phyloP scores from a whole-genome alignment of 2,329 filamentous ascomycete species.

The Torrubiellomyces zombiae region DNA sequence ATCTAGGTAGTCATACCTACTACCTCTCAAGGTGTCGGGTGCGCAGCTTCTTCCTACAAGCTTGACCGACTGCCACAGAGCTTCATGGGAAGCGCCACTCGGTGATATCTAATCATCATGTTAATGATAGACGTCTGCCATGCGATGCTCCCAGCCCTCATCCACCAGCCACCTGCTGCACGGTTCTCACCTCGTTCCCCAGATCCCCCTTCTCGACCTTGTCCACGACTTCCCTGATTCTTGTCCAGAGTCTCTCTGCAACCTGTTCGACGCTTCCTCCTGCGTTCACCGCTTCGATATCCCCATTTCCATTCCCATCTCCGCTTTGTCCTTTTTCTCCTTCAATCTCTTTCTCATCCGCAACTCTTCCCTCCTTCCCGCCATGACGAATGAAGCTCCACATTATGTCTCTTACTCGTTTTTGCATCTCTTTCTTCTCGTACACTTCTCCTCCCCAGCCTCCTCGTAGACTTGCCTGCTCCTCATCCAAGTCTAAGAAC shows the following conservation, averaged over 20 bases:
- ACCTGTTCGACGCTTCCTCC: slow-evolving; percentile 38
- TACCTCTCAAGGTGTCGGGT: too few species aligned
- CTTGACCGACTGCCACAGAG: too few species aligned
- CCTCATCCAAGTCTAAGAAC: slow-evolving; percentile 68
- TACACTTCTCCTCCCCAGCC: slow-evolving; percentile 84
- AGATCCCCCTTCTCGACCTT: slow-evolving; percentile 32
- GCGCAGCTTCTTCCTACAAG: too few species aligned
- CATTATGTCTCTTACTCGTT: slow-evolving; percentile 60
- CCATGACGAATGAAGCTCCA: slow-evolving; percentile 35
- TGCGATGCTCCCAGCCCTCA: too few species aligned
- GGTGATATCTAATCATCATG: too few species aligned
- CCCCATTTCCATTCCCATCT: slow-evolving; percentile 34
- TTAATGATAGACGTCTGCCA: too few species aligned
- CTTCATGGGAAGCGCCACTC: too few species aligned
- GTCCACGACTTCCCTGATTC: slow-evolving; percentile 28
- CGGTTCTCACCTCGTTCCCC: slow-evolving; percentile 26
- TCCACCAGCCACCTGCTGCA: slow-evolving; percentile 15
- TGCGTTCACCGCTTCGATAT: slow-evolving; percentile 37
- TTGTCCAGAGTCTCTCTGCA: slow-evolving; percentile 35
- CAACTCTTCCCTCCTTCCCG: slow-evolving; percentile 17
- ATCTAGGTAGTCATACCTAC: too few species aligned
- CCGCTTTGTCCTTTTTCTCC: slow-evolving; percentile 19
- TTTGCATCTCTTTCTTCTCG: slow-evolving; percentile 71
- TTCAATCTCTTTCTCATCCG: slow-evolving; percentile 8
- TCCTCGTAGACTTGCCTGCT: slow-evolving; percentile 57